A percentile compares a stretch with the other conserved stretches of the same genome.
Evolutionary conservation across 306 rosid species (phyloP).

Genomic region (Oxytropis ochrocephala): DNA sequence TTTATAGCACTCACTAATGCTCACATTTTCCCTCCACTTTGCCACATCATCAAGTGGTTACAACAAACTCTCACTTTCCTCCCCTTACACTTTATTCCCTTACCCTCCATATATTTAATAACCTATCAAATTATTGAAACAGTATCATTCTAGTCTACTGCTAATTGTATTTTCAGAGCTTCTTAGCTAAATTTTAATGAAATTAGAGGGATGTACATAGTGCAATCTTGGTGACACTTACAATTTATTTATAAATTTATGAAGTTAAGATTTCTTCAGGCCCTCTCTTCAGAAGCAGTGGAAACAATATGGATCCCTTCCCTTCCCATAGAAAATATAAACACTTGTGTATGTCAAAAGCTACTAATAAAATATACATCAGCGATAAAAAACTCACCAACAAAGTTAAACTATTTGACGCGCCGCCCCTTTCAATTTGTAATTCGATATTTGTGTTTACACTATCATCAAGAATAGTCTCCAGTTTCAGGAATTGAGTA

Average conservation of each 20-base stretch:
- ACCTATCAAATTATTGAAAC: too few relatives aligned
- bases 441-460: slow-evolving; percentile 64
- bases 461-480: slow-evolving; percentile 84
- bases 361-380: slow-evolving; percentile 5
- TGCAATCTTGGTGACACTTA: not conserved
- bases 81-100: too few relatives aligned
- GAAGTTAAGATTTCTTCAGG: not conserved
- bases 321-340: slow-evolving; percentile 13
- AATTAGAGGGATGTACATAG: not conserved
- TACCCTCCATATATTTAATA: too few relatives aligned
- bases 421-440: slow-evolving; percentile 86
- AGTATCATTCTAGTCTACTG: not conserved
- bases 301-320: not conserved
- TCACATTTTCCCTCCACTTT: too few relatives aligned
- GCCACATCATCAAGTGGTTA: too few relatives aligned
- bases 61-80: too few relatives aligned
- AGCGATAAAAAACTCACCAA: slow-evolving; percentile 47
- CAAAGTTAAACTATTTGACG: slow-evolving; percentile 47
- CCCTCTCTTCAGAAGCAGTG: slow-evolving; percentile 15
- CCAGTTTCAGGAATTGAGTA: slow-evolving; percentile 89
- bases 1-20: too few relatives aligned
- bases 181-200: not conserved
- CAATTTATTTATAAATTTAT: slow-evolving; percentile 8
- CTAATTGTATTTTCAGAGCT: not conserved
- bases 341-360: slow-evolving; percentile 9